Evolutionary conservation across 2,329 filamentous ascomycete species (phyloP), one percentile per base, ranked within the genome.

Genomic region (Emmonsiellopsis sp.): DNA sequence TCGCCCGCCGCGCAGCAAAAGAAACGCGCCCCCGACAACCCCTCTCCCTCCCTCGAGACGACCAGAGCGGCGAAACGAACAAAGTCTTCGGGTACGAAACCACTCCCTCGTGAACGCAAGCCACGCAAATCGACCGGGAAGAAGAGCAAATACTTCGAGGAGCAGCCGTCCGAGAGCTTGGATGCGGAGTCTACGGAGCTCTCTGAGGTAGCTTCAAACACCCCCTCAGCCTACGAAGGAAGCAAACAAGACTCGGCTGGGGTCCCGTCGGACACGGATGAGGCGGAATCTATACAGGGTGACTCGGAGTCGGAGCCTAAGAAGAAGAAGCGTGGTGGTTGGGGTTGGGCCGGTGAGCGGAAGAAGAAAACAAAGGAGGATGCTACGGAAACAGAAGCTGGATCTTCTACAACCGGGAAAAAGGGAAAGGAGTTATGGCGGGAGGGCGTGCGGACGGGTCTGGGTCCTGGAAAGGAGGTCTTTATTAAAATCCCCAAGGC

Each of bases 401-500:
- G 34, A n/a, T 37, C 46, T 49, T 13, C 46, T 49, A 8, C 14
- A 10, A 11, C 17, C 8, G 6, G 8, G 10, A n/a, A 60, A 42
- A 69, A 72, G 51, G 71, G 71, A 45, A 74, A 75, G 57, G 76
- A 81, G 51, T 64, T 82, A 36, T 83, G 79, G 80, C 74, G 75
- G 62, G 69, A 75, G 55, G 80, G 79, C 8, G 77, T 79, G 37
- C 79, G 74, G 55, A 73, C 73, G 13, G 77, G 76, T 5, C 66
- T 83, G 32, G 79, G 75, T 4, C 81, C 80, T 39, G 82, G 82
- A 8, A 82, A 77, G 55, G 75, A 80, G 58, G 69, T 85, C 34
- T 75, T 84, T 59, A 82, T 84, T 64, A 77, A 80, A 62, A 81
- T 82, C 58, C 81, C 81, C 2, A 82, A 83, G 65, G 76, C 82